Percentiles rank a stretch among this genome's conserved stretches.
These are phyloP conservation scores for Bolboschoenus planiculmis DNA, from an alignment of 176 grass and related monocot genomes.

Conservation along the genomic window DNA sequence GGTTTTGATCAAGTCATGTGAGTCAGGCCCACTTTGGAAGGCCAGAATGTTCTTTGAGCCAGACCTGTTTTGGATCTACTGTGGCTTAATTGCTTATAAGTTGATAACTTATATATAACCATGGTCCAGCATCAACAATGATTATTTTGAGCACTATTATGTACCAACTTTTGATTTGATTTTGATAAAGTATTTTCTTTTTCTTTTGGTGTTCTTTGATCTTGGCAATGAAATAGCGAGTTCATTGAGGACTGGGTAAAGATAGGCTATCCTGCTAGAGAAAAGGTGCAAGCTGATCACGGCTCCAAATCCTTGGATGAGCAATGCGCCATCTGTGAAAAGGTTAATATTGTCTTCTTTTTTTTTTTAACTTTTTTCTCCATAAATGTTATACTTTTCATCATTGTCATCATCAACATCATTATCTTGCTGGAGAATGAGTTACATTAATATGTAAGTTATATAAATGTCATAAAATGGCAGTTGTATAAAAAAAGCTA, in stretches of 20 bases:
- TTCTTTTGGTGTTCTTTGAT: not conserved
- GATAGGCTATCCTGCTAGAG: slow-evolving; percentile 38
- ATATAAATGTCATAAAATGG: not conserved
- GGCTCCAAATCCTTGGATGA: slow-evolving; percentile 30
- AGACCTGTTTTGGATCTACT: not conserved
- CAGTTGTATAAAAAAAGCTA: not conserved
- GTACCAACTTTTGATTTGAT: not conserved
- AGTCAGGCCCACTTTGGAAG: not conserved
- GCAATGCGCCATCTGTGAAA: slow-evolving; percentile 56
- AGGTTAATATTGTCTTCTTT: slow-evolving; percentile 29
- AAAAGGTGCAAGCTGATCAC: slow-evolving; percentile 44
- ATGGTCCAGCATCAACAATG: not conserved
- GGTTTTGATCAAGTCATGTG: not conserved
- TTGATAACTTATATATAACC: not conserved
- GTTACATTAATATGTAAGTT: not conserved
- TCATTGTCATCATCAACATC: not conserved
- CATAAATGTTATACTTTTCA: not conserved
- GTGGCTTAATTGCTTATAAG: not conserved
- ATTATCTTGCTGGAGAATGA: not conserved
- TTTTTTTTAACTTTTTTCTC: not conserved
- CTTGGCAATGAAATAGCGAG: slow-evolving; percentile 30
- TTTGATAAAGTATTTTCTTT: not conserved
- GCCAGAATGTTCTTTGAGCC: slow-evolving; percentile 14
- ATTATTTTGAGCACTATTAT: not conserved
- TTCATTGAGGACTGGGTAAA: slow-evolving; percentile 76